These are phyloP conservation scores for Pythium phragmitis DNA, from an alignment of 352 stramenopile species.

Conservation along the genomic window DNA sequence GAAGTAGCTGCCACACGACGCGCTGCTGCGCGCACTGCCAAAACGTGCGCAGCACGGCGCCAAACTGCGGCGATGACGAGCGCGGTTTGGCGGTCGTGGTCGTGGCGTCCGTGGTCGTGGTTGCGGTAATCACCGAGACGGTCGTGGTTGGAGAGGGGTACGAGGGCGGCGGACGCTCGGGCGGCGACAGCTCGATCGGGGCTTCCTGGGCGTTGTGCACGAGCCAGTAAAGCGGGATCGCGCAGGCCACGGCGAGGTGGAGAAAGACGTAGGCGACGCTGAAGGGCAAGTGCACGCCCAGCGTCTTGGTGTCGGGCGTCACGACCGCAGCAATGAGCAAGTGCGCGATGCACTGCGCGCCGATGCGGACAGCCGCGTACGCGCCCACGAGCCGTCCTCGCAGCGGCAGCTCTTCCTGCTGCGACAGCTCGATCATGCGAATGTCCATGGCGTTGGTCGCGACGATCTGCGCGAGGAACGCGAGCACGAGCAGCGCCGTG, in stretches of 20 bases:
- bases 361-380: constrained; percentile 39
- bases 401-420: constrained; percentile 35
- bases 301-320: background rate
- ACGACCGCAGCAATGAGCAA: constrained; percentile 25
- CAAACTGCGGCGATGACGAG: constrained; percentile 4
- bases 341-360: constrained; percentile 26
- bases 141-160: no score
- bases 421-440: constrained; percentile 44
- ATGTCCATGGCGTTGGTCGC: constrained; percentile 38
- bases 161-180: background rate
- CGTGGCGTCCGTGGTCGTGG: background rate
- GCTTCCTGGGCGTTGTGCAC: constrained; percentile 31
- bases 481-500: constrained; percentile 21
- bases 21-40: constrained; percentile 34
- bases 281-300: constrained; percentile 24
- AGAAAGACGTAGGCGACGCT: constrained; percentile 25
- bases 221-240: constrained; percentile 35
- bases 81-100: background rate
- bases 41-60: constrained; percentile 24
- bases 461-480: constrained; percentile 34
- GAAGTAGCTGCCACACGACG: constrained; percentile 48
- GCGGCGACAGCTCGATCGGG: background rate
- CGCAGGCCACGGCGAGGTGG: constrained; percentile 32
- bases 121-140: background rate
- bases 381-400: constrained; percentile 33